phyloP scores from a whole-genome alignment of 2,329 filamentous ascomycete species.

The Pseudogymnoascus pannorum region DNA sequence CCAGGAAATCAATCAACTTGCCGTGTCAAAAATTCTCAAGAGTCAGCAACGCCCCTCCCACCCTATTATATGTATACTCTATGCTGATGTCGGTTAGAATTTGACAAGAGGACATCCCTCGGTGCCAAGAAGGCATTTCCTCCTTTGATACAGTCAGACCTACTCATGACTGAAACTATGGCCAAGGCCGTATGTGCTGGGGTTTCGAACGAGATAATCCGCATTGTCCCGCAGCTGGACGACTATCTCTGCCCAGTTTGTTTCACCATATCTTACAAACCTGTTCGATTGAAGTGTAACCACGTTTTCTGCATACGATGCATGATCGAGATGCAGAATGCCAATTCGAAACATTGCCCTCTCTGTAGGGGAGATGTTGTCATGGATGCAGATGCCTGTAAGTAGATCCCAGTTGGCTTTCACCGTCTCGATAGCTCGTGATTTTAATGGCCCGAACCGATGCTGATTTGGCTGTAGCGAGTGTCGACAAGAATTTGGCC shows the following conservation, averaged over 20 bases:
- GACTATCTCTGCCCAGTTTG: constrained; percentile 81
- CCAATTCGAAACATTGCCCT: constrained; percentile 62
- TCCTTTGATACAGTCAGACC: constrained; percentile 48
- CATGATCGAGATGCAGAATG: constrained; percentile 70
- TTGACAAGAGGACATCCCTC: constrained; percentile 76
- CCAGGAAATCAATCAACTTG: constrained; percentile 73
- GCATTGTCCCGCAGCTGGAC: constrained; percentile 70
- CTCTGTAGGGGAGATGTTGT: constrained; percentile 68
- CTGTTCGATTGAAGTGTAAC: constrained; percentile 66
- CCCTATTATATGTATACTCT: neutral
- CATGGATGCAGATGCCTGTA: constrained; percentile 59
- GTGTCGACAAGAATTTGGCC: constrained; percentile 61
- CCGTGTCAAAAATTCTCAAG: constrained; percentile 77
- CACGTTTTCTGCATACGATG: constrained; percentile 83
- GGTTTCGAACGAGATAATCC: constrained; percentile 64
- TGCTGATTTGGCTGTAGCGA: constrained; percentile 38
- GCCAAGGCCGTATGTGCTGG: constrained; percentile 70
- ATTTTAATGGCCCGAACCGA: neutral
- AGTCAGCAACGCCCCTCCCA: constrained; percentile 42
- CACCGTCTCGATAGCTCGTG: neutral
- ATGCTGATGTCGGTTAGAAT: constrained; percentile 46
- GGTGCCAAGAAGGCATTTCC: constrained; percentile 59
- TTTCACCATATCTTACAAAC: constrained; percentile 70
- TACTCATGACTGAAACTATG: constrained; percentile 58
- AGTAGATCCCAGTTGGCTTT: constrained; percentile 21